These are phyloP conservation scores for Fagopyrum homotropicum DNA, from an alignment of 148 eudicot species.

Conservation along the genomic window DNA sequence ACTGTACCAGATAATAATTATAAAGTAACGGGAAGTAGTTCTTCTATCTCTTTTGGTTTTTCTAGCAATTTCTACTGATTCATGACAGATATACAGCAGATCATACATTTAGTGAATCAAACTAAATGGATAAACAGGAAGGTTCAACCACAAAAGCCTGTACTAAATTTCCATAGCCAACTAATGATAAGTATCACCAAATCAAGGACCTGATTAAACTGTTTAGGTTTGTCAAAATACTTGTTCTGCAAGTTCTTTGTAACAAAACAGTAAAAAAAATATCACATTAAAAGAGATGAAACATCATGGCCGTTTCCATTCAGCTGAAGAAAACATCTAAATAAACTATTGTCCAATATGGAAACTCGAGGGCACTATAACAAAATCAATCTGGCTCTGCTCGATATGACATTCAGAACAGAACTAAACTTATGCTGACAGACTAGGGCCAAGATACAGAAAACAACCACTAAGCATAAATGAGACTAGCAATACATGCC, in stretches of 20 bases:
- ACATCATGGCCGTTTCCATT: not conserved
- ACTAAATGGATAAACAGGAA: not conserved
- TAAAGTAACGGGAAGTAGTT: not conserved
- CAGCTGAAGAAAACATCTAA: not conserved
- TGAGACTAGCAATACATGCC: slow-evolving; percentile 33
- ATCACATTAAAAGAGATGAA: not conserved
- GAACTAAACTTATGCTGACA: no score
- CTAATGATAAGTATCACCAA: not conserved
- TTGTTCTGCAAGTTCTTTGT: not conserved
- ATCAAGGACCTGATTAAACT: not conserved
- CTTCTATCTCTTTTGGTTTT: not conserved
- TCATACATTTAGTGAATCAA: not conserved
- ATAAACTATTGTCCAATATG: not conserved
- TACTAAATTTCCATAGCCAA: not conserved
- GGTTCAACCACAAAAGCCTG: not conserved
- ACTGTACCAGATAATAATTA: not conserved
- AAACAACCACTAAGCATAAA: not conserved
- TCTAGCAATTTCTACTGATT: not conserved
- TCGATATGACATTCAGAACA: not conserved
- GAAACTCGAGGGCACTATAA: not conserved
- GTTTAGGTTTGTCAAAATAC: not conserved
- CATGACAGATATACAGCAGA: not conserved
- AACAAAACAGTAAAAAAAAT: not conserved
- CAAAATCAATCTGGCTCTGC: not conserved
- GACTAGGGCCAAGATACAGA: not conserved